Evolutionary conservation across 2,329 filamentous ascomycete species (phyloP), one percentile per base, ranked within the genome.

Genomic region (Claviceps sorghi): DNA sequence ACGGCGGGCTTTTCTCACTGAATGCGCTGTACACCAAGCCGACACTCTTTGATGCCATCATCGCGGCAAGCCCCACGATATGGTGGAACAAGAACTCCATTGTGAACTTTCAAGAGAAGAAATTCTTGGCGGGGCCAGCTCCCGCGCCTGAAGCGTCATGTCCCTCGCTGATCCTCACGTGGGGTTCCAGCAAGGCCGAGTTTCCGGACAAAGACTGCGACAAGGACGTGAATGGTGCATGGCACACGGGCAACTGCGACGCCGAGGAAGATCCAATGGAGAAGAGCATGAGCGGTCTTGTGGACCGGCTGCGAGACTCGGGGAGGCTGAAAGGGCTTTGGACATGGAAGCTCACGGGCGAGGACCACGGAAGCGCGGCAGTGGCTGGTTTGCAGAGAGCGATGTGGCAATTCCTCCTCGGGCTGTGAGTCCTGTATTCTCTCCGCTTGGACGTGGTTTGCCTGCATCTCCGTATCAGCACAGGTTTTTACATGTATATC

Each of bases 21-120:
- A 70, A 75, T 53, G 62, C 68, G 0, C 62, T 76, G 9, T 69
- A 71, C 51, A 69, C 64, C 0, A 60, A 64, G 4, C 68, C 71
- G 0, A 56, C 60, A 1, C 61, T 68, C 2, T 76, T 76, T 51
- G 64, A 74, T 51, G 67, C 64, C 8, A 73, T 69, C 54, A 64
- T 75, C 15, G 67, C 68, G 1, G 69, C 67, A 5, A 76, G 72
- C 30, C 73, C 72, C 0, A 69, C 68, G 0, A 68, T 74, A 7
- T 74, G 67, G 66, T 77, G 71, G 69, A 74, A 74, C 55, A 58
- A 70, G 17, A 57, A 63, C 1, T 73, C 67, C 50, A 62, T 76
- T 17, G 54, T 69, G 4, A 56, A 57, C 2, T 62, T 67, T 32
- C 63, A 64, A 34, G 57, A 67, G 49, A 42, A 55, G 0, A 32